A percentile compares a stretch with the other conserved stretches of the same genome.
Conservation (phyloP, 768 basidiomycete genomes). For the Pisolithus tinctorius region DNA sequence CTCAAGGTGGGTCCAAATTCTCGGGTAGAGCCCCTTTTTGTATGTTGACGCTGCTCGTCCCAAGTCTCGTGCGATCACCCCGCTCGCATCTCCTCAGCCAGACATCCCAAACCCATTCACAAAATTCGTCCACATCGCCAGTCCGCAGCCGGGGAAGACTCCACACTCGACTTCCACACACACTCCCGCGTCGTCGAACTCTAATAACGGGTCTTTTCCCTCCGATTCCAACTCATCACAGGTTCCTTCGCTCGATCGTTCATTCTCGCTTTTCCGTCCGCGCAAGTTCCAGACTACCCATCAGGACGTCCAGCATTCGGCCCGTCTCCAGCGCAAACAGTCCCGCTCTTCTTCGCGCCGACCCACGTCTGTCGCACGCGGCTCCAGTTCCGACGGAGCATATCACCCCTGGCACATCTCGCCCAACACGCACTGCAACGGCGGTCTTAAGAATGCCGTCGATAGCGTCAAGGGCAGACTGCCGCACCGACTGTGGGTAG, state of each 20-base stretch:
- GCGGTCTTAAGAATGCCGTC: constrained; percentile 78
- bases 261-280: constrained; percentile 19
- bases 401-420: constrained; percentile 39
- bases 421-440: constrained; percentile 72
- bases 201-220: constrained; percentile 7
- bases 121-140: constrained; percentile 35
- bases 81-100: constrained; percentile 33
- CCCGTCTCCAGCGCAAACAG: constrained; percentile 43
- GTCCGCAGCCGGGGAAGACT: constrained; percentile 11
- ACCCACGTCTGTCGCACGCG: constrained; percentile 14
- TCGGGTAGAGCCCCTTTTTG: too few relatives aligned
- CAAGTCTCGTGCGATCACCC: constrained; percentile 37
- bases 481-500: constrained; percentile 54
- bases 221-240: constrained; percentile 1
- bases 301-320: constrained; percentile 29
- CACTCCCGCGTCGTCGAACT: not conserved
- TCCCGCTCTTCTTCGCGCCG: constrained; percentile 50
- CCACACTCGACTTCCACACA: constrained; percentile 16
- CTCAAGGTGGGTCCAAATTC: constrained; percentile 43
- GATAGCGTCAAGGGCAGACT: constrained; percentile 55
- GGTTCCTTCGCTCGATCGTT: constrained; percentile 15
- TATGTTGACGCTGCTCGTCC: not conserved
- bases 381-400: constrained; percentile 26
- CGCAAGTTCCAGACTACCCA: constrained; percentile 49
- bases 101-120: constrained; percentile 57